Base-by-base conservation (phyloP, 257 asterid species). In the Jasminum sambac region DNA sequence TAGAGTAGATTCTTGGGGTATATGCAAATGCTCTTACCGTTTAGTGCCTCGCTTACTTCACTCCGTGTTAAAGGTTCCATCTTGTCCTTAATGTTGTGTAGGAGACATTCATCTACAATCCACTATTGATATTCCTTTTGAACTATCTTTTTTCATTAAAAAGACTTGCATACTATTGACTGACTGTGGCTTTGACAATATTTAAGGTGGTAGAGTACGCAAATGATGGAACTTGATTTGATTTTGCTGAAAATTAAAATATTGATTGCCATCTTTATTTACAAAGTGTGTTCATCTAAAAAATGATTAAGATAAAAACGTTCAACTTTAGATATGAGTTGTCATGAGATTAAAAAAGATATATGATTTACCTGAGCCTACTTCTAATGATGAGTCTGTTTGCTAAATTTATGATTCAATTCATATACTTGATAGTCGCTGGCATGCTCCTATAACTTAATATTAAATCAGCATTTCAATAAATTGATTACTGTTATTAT, bases 361-460 rank as follows among this genome's bases (percentile, higher is more conserved):
- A 23, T 41, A 7, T 69, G 40, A 21, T 57, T 64, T 69, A 14
- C 44, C 40, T 37, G 65, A 36, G 64, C 43, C 64, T 36, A 67
- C 52, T 9, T 55, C 30, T 64, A 17, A 40, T 30, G 38, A 16
- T 62, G 66, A 66, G 64, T 62, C 26, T 38, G 6, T 19, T 48
- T 55, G 62, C 62, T 55, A 9, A 8, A 11, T 10, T 55, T 21
- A 55, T 3, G 69, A 68, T 2, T 12, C 67, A n/a, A 30, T 21
- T 0, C 34, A 21, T 42, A 8, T 5, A 55, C 39, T 59, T 6
- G 70, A 44, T 67, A 46, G 37, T 44, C 70, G 48, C 57, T 64
- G 6, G 13, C 34, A 37, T 59, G 60, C 42, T 69, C 66, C 57
- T 34, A 44, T 9, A 63, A 16, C 44, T 74, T 62, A 26, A 12